Percentiles rank a stretch among this genome's conserved stretches.
Conservation (phyloP, 345 rosid species). For the Camelina hispida region DNA sequence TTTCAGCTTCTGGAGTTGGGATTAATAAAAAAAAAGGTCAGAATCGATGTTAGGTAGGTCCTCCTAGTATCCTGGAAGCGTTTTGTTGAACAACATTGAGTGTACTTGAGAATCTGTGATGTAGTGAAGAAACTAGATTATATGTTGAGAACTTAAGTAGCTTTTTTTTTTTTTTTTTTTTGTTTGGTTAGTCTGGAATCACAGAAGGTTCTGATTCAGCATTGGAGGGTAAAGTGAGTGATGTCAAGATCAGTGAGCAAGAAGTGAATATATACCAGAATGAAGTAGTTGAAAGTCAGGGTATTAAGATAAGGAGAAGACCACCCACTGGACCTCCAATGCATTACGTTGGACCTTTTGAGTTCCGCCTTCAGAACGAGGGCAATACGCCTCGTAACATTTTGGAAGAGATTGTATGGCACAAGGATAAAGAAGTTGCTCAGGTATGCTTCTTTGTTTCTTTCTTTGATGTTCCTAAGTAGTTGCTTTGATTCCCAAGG, state of each 20-base stretch:
- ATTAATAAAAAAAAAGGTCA: neutral
- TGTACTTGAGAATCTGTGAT: neutral
- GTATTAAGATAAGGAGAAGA: conserved; percentile 78
- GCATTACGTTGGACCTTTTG: conserved; percentile 92
- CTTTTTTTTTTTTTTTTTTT: conserved; percentile 7
- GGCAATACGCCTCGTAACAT: conserved; percentile 87
- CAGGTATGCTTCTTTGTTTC: conserved; percentile 2
- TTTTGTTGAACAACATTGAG: neutral
- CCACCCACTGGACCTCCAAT: conserved; percentile 80
- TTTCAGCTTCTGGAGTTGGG: conserved; percentile 17
- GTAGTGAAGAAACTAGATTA: neutral
- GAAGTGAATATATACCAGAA: conserved; percentile 68
- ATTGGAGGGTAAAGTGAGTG: conserved; percentile 48
- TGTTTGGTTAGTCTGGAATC: conserved; percentile 50
- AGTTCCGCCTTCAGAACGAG: conserved; percentile 78
- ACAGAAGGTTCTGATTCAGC: conserved; percentile 46
- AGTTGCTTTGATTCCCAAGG: conserved; percentile 4
- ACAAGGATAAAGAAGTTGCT: conserved; percentile 79
- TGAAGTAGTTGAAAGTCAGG: conserved; percentile 78
- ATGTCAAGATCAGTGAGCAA: conserved; percentile 66
- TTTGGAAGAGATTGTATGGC: conserved; percentile 90
- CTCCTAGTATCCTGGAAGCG: neutral
- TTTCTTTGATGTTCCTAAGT: neutral
- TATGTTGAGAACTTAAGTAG: conserved; percentile 12
- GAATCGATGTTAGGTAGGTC: conserved; percentile 1